Evolutionary conservation across 2,329 filamentous ascomycete genomes (phyloP).

Genomic region (Aspergillus latus): DNA sequence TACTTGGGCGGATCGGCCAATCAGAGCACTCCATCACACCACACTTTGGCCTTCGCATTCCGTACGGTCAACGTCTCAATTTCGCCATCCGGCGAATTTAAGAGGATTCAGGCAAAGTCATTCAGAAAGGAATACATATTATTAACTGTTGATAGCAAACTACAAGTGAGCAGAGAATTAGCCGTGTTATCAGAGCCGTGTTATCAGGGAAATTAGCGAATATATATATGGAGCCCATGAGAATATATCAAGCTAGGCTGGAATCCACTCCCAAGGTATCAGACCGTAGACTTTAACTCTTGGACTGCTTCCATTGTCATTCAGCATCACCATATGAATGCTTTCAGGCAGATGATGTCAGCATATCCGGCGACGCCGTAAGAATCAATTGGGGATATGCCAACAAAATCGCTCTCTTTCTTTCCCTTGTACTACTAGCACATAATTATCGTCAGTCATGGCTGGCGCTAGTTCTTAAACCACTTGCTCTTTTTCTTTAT

Average conservation of each 20-base stretch:
- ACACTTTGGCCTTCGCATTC: constrained; percentile 20
- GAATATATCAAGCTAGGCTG: neutral
- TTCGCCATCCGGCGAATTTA: constrained; percentile 9
- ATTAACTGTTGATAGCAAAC: neutral
- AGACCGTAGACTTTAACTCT: too few species aligned
- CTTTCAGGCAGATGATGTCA: too few species aligned
- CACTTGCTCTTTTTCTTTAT: too few species aligned
- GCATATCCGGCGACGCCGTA: too few species aligned
- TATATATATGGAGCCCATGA: neutral
- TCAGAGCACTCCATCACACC: constrained; percentile 18
- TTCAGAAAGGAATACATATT: neutral
- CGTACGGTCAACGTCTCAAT: constrained; percentile 5
- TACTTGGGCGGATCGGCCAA: constrained; percentile 20
- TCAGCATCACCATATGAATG: too few species aligned
- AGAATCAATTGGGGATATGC: too few species aligned
- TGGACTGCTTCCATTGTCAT: too few species aligned
- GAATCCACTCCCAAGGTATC: neutral
- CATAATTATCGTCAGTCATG: neutral
- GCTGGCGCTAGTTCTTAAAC: neutral
- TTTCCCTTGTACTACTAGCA: too few species aligned
- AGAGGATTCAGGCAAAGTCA: neutral
- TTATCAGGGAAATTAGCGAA: neutral
- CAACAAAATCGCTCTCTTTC: too few species aligned
- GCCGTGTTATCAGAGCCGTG: neutral
- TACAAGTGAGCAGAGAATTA: neutral